Percentiles rank a stretch among this genome's conserved stretches.
Conservation (phyloP, 192 early-diverging fungal species). For the Ambispora gerdemannii region DNA sequence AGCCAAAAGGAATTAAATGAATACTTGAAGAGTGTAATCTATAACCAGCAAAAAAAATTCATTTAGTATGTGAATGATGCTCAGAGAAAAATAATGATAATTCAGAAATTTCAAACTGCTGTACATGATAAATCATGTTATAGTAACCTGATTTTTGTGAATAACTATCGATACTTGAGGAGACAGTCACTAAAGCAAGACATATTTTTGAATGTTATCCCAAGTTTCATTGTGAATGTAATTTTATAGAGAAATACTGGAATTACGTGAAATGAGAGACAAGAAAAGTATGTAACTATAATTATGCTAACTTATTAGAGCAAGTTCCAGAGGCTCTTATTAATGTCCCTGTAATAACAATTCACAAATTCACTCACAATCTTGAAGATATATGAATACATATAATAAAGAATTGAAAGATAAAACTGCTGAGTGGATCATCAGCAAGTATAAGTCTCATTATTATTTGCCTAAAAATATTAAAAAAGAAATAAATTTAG, state of each 20-base stretch:
- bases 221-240: conserved; percentile 26
- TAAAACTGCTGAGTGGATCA: conserved; percentile 5
- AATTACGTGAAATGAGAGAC: conserved; percentile 11
- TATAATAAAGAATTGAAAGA: conserved; percentile 2
- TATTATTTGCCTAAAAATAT: not conserved
- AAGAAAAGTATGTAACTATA: conserved; percentile 8
- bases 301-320: conserved; percentile 9
- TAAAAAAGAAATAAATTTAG: not conserved
- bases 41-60: conserved; percentile 22
- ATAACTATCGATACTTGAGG: conserved; percentile 13
- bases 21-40: conserved; percentile 30
- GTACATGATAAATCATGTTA: not conserved
- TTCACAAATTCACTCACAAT: conserved; percentile 11
- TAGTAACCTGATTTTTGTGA: not conserved
- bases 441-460: conserved; percentile 23
- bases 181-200: not conserved
- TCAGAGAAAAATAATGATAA: conserved; percentile 17
- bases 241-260: conserved; percentile 22
- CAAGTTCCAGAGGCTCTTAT: not conserved
- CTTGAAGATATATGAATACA: conserved; percentile 24
- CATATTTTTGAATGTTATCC: conserved; percentile 20
- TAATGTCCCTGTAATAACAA: conserved; percentile 16
- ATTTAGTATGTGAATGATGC: conserved; percentile 24
- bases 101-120: not conserved
- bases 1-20: conserved; percentile 37